Evolutionary conservation across 208 protist genomes (phyloP).

Genomic region (Trypanosomatidae sp.): DNA sequence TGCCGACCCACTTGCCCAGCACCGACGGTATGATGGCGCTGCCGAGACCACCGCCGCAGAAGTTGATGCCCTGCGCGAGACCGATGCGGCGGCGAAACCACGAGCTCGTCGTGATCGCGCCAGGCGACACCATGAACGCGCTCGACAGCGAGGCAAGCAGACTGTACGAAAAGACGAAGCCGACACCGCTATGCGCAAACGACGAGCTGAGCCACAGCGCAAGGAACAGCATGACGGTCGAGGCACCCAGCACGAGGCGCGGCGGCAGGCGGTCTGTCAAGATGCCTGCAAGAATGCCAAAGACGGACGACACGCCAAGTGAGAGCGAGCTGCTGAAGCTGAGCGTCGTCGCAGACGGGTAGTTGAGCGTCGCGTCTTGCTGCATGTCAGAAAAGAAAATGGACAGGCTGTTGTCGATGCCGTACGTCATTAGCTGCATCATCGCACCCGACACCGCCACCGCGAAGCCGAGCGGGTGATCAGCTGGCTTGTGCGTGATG

Average conservation of each 20-base stretch:
- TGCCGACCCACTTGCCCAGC: constrained; percentile 35
- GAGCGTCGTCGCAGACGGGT: constrained; percentile 42
- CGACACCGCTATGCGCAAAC: constrained; percentile 36
- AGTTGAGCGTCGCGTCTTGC: constrained; percentile 42
- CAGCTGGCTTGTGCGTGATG: constrained; percentile 31
- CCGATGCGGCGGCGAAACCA: constrained; percentile 49
- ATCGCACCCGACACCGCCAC: constrained; percentile 63
- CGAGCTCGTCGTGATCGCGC: constrained; percentile 46
- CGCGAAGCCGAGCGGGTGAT: constrained; percentile 62
- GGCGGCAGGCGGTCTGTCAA: constrained; percentile 59
- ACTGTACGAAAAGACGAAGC: constrained; percentile 54
- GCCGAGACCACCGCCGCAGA: constrained; percentile 56
- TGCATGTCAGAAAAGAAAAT: constrained; percentile 67
- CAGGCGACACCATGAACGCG: constrained; percentile 66
- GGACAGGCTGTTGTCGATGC: constrained; percentile 75
- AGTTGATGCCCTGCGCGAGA: constrained; percentile 67
- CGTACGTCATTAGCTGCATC: constrained; percentile 80
- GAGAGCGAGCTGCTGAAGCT: constrained; percentile 71
- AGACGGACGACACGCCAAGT: constrained; percentile 51
- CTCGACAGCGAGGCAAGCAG: constrained; percentile 60
- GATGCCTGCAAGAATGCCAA: constrained; percentile 61
- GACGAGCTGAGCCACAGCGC: constrained; percentile 48
- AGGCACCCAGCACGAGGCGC: constrained; percentile 47
- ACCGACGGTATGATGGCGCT: constrained; percentile 57
- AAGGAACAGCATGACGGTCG: constrained; percentile 33